Base-by-base conservation (phyloP, 768 basidiomycete species). In the Neoboletus subvelutipes region DNA sequence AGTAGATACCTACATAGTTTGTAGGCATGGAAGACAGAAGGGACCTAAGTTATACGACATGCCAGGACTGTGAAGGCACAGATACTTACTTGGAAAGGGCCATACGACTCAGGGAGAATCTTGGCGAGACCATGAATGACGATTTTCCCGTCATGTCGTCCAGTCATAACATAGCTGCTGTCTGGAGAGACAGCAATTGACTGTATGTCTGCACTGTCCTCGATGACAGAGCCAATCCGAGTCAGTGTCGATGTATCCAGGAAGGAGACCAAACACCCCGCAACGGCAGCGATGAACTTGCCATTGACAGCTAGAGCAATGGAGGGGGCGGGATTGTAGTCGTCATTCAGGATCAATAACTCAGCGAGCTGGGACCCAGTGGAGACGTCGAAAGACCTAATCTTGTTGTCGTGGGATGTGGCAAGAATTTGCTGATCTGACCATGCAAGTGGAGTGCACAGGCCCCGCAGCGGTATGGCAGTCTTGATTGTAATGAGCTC, bases 381-480 rank as follows among this genome's bases (percentile, higher is more conserved):
- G 13, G 41, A 42, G 12, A 4, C 24, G 3, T 17, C 8, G 4
- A 45, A 18, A 0, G 43, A 9, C 24, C 8, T 9, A 24, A 43
- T 10, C 8, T 17, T 26, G 13, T 43, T 43, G 8, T 43, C 24
- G 10, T 0, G 4, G 9, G 24, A 9, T 26, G 43, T 4, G 13
- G 24, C 24, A 26, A 45, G 13, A 17, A 43, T 43, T 4, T 5
- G 42, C 24, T 26, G 15, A 17, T 17, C 24, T 1, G 24, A 26
- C 43, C 43, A 45, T 1, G 43, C 43, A 26, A 45, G 43, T 7
- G 43, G 43, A 17, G 24, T 43, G 8, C 2, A 3, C 9, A 3
- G 1, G 18, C 5, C 17, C 22, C 22, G 1, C 0, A 1, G 0
- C 1, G 15, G 13, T 43, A 17, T 17, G 4, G 1, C 5, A 43